Conservation (phyloP, 2,329 filamentous ascomycete genomes). For the Calcarisporium arbuscula region DNA sequence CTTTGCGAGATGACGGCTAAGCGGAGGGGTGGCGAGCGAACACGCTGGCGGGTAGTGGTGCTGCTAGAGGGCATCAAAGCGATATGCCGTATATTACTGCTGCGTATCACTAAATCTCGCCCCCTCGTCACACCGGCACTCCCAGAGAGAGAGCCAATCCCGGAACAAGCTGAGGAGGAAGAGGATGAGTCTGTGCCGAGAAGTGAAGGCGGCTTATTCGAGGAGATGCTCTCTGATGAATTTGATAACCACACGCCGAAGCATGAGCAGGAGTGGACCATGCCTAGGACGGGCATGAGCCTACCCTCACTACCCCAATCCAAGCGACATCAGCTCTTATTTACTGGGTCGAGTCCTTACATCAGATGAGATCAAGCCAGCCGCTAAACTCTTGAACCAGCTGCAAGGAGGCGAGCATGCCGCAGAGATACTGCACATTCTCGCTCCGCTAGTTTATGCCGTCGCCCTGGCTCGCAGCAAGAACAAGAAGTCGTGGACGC, state of each 20-base stretch:
- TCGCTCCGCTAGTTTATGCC: conserved; percentile 83
- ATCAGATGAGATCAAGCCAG: conserved; percentile 93
- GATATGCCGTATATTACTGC: conserved; percentile 69
- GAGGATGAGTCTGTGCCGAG: conserved; percentile 37
- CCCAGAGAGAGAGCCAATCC: conserved; percentile 77
- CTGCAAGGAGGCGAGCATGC: conserved; percentile 67
- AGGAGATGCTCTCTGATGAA: conserved; percentile 27
- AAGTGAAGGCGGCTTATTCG: conserved; percentile 36
- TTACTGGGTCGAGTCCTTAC: conserved; percentile 85
- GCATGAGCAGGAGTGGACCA: conserved; percentile 65
- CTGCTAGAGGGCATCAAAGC: conserved; percentile 83
- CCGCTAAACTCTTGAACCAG: conserved; percentile 76
- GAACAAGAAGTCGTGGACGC: conserved; percentile 77
- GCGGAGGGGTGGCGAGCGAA: conserved; percentile 68
- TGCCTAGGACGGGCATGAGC: conserved; percentile 88
- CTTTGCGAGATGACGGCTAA: conserved; percentile 98
- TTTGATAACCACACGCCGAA: conserved; percentile 19
- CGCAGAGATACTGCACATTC: conserved; percentile 86
- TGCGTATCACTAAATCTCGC: conserved; percentile 76
- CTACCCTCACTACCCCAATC: conserved; percentile 77
- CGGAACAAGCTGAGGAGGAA: conserved; percentile 40
- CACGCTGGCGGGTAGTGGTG: conserved; percentile 82
- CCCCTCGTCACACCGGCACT: conserved; percentile 78
- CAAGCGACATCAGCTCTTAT: conserved; percentile 78
- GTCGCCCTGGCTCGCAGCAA: conserved; percentile 67